Evolutionary conservation across 2,329 filamentous ascomycete species (phyloP).

Genomic region (Cladosporium sp.): DNA sequence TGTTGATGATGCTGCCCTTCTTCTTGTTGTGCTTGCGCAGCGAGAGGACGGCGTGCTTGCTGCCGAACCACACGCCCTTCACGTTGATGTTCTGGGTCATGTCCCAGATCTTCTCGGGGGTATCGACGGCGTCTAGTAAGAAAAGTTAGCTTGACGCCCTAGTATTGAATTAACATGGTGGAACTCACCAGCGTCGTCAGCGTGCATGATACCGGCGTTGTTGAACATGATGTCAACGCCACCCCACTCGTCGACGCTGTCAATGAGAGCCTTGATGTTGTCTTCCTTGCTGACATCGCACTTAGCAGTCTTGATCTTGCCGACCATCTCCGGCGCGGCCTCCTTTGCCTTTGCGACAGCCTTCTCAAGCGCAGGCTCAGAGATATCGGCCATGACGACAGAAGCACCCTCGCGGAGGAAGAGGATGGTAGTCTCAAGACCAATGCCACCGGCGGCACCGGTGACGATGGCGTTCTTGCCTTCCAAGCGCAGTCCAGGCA

Average conservation of each 20-base stretch:
- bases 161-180: conserved; percentile 31
- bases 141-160: conserved; percentile 34
- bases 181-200: conserved; percentile 44
- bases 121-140: conserved; percentile 59
- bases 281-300: conserved; percentile 83
- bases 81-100: conserved; percentile 91
- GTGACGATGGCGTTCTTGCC: conserved; percentile 72
- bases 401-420: conserved; percentile 84
- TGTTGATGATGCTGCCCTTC: conserved; percentile 82
- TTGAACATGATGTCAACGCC: conserved; percentile 92
- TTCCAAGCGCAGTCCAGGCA: conserved; percentile 42
- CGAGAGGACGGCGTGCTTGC: conserved; percentile 81
- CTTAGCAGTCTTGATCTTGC: conserved; percentile 55
- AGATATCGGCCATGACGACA: conserved; percentile 81
- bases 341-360: conserved; percentile 69
- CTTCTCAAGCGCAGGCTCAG: conserved; percentile 67
- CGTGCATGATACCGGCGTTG: conserved; percentile 97
- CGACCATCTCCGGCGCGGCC: conserved; percentile 51
- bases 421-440: conserved; percentile 83
- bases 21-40: conserved; percentile 75
- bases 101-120: conserved; percentile 88
- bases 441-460: conserved; percentile 82
- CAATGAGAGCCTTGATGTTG: conserved; percentile 68
- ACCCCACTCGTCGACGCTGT: conserved; percentile 73
- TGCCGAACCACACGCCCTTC: conserved; percentile 96